phyloP scores from a whole-genome alignment of 2,329 filamentous ascomycete species.

The Hypoxylon sp. region DNA sequence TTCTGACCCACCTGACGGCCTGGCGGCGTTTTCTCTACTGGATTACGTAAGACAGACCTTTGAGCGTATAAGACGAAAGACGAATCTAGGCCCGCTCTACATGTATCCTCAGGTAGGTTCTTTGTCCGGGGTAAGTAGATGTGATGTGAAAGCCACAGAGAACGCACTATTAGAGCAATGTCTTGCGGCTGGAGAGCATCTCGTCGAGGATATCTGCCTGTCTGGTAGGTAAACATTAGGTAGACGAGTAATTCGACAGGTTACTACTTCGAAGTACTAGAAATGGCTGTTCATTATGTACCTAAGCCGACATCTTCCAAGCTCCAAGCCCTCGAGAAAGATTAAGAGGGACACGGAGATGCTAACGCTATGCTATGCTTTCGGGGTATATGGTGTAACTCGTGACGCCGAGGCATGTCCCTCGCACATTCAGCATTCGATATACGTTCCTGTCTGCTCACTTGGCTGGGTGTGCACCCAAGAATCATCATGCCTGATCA shows the following conservation, averaged over 20 bases:
- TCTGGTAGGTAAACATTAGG: too few species aligned
- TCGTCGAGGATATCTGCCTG: too few species aligned
- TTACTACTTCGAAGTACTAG: neutral
- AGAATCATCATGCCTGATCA: slow-evolving; percentile 1
- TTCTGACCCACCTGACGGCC: slow-evolving; percentile 1
- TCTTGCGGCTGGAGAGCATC: too few species aligned
- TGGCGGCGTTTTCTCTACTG: too few species aligned
- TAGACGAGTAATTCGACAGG: neutral
- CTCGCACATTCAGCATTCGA: slow-evolving; percentile 3
- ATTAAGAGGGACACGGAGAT: slow-evolving; percentile 10
- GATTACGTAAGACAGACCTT: too few species aligned
- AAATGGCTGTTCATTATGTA: slow-evolving; percentile 25
- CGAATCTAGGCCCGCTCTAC: too few species aligned
- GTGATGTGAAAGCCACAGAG: too few species aligned
- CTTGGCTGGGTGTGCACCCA: too few species aligned
- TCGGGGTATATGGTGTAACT: slow-evolving; percentile 36
- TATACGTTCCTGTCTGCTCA: neutral
- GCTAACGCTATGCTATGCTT: slow-evolving; percentile 25
- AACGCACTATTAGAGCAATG: too few species aligned
- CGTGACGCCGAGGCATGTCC: slow-evolving; percentile 17
- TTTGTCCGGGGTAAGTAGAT: too few species aligned
- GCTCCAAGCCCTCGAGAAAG: slow-evolving; percentile 8
- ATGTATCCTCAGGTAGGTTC: too few species aligned
- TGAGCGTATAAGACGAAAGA: too few species aligned
- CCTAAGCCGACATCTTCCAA: slow-evolving; percentile 16